These are phyloP conservation scores for Malus domestica DNA, from an alignment of 306 rosid genomes.

Conservation along the genomic window DNA sequence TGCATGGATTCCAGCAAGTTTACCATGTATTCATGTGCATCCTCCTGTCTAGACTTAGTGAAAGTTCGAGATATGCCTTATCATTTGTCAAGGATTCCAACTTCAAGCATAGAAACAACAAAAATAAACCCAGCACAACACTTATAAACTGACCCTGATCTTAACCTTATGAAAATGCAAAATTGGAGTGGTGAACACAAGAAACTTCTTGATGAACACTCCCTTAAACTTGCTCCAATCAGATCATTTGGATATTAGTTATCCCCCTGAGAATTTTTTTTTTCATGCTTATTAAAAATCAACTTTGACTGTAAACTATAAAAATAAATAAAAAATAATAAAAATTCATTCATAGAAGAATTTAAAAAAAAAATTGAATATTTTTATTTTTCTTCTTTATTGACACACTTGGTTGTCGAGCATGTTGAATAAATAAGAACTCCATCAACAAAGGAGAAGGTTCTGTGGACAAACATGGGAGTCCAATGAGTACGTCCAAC, in stretches of 20 bases:
- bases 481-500: neutral
- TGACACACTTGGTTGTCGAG: neutral
- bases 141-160: neutral
- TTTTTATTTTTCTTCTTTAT: neutral
- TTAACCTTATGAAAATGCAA: neutral
- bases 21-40: slow-evolving; percentile 99
- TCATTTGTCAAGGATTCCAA: slow-evolving; percentile 45
- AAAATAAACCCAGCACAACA: neutral
- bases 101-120: slow-evolving; percentile 4
- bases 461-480: neutral
- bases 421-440: neutral
- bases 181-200: neutral
- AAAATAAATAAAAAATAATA: neutral
- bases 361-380: neutral
- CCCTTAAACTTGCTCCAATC: neutral
- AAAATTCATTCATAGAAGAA: neutral
- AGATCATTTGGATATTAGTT: neutral
- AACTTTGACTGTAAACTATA: neutral
- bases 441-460: neutral
- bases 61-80: slow-evolving; percentile 90
- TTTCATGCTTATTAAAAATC: neutral
- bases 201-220: neutral
- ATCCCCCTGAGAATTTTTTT: neutral
- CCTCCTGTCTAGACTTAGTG: slow-evolving; percentile 82
- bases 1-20: slow-evolving; percentile 97